These are phyloP conservation scores for Stagonosporopsis tanaceti DNA, from an alignment of 2,329 filamentous ascomycete genomes.

Conservation along the genomic window DNA sequence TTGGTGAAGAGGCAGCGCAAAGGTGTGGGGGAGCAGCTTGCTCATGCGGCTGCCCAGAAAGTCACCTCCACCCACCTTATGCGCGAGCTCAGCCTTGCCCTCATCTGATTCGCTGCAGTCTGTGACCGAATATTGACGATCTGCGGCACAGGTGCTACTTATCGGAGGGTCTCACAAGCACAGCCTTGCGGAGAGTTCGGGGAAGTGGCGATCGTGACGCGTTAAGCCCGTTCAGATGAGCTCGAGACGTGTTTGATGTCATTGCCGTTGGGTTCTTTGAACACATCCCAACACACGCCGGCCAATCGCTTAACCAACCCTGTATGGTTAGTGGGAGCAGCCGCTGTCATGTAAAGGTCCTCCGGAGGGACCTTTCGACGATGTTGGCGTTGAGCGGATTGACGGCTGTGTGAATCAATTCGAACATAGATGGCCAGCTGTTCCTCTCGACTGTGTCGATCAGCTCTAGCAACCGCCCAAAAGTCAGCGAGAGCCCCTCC, in stretches of 20 bases:
- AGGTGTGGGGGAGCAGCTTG: constrained; percentile 30
- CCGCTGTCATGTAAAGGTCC: constrained; percentile 7
- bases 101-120: constrained; percentile 34
- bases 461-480: no score
- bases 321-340: no score
- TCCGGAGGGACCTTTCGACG: not conserved
- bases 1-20: constrained; percentile 1
- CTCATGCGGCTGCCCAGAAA: constrained; percentile 24
- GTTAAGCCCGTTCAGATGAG: constrained; percentile 19
- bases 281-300: constrained; percentile 8
- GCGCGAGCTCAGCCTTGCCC: constrained; percentile 27
- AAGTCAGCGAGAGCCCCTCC: no score
- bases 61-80: constrained; percentile 24
- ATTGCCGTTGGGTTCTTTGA: constrained; percentile 17
- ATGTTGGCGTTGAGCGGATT: no score
- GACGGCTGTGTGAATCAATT: no score
- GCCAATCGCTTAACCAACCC: constrained; percentile 26
- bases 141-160: constrained; percentile 20
- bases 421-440: no score
- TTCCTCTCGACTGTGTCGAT: no score
- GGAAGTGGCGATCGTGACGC: constrained; percentile 19
- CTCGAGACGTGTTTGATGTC: constrained; percentile 26
- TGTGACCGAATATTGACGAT: constrained; percentile 21
- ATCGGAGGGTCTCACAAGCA: constrained; percentile 13
- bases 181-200: constrained; percentile 23